A percentile compares a stretch with the other conserved stretches of the same genome.
Conservation (phyloP, 73 alveolate species). For the Durusdinium trenchii region DNA sequence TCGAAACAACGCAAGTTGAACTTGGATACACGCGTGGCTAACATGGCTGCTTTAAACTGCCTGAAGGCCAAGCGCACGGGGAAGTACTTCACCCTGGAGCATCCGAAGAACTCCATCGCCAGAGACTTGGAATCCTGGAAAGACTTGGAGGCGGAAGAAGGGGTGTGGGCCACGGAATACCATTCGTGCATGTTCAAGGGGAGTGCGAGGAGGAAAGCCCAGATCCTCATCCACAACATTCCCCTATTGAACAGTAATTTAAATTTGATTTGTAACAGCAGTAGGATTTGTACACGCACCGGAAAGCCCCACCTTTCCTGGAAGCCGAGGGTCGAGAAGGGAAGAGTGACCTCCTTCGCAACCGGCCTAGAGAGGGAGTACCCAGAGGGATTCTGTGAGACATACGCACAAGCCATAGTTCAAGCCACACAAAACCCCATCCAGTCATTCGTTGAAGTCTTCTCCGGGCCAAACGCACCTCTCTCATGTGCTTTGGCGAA, state of each 20-base stretch:
- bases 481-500: background rate
- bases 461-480: constrained; percentile 58
- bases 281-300: background rate
- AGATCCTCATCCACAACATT: background rate
- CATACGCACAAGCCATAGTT: background rate
- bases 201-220: background rate
- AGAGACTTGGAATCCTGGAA: background rate
- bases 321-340: background rate
- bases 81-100: constrained; percentile 18
- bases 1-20: background rate
- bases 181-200: constrained; percentile 38
- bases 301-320: background rate
- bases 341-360: background rate
- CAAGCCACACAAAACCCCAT: background rate
- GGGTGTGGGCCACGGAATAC: background rate
- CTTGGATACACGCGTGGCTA: background rate
- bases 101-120: constrained; percentile 13
- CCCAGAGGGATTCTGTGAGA: constrained; percentile 17
- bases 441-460: background rate
- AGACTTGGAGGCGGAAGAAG: background rate
- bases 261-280: background rate
- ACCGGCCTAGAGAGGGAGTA: constrained; percentile 20
- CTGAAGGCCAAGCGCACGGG: background rate
- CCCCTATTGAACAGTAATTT: background rate
- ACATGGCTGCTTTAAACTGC: background rate